phyloP scores from a whole-genome alignment of 2,329 filamentous ascomycete genomes.

The Fusarium hostae region DNA sequence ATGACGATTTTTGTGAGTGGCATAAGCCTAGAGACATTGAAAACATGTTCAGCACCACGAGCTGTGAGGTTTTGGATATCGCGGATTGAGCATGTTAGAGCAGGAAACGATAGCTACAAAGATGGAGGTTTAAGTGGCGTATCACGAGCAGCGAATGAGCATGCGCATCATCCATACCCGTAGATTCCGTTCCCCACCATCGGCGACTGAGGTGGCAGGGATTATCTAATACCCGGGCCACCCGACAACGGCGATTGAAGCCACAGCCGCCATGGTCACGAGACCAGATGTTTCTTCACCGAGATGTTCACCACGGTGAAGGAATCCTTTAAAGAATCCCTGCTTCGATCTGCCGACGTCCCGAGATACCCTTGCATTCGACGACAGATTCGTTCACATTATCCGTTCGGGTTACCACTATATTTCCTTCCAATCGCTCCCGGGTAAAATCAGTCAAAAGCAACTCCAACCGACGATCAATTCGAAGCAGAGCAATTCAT shows the following conservation, averaged over 20 bases:
- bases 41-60: conserved; percentile 34
- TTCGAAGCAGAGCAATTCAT: not conserved
- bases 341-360: conserved; percentile 28
- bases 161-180: conserved; percentile 9
- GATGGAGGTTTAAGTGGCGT: conserved; percentile 6
- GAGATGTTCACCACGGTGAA: conserved; percentile 26
- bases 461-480: not conserved
- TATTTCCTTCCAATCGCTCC: conserved; percentile 8
- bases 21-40: conserved; percentile 16
- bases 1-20: conserved; percentile 27
- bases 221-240: conserved; percentile 17
- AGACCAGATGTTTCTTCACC: conserved; percentile 4
- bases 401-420: conserved; percentile 6
- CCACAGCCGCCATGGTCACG: conserved; percentile 15
- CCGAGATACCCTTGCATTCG: conserved; percentile 23
- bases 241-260: conserved; percentile 17
- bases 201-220: conserved; percentile 12
- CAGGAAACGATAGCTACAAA: conserved; percentile 21
- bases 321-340: not conserved
- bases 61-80: conserved; percentile 19
- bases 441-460: conserved; percentile 14
- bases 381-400: conserved; percentile 5
- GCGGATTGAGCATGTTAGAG: conserved; percentile 42
- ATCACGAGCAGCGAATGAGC: conserved; percentile 32
- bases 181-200: conserved; percentile 17